Conservation (phyloP, 768 basidiomycete genomes). For the Leccinum aurantiacum region DNA sequence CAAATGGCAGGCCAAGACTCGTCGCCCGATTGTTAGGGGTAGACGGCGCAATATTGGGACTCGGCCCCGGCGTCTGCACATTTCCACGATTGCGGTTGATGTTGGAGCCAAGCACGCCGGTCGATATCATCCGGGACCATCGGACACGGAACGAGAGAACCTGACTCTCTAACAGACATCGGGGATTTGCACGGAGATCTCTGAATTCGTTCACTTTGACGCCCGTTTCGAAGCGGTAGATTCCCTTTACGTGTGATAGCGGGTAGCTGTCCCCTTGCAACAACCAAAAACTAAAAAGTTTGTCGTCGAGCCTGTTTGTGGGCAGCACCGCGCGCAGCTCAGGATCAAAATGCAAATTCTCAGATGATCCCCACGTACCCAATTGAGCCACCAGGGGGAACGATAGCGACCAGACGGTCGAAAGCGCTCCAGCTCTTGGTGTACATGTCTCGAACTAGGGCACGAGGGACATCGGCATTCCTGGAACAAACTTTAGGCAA, state of each 20-base stretch:
- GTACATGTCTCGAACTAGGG: constrained; percentile 86
- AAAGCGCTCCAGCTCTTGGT: constrained; percentile 94
- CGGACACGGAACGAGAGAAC: constrained; percentile 79
- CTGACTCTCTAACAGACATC: constrained; percentile 82
- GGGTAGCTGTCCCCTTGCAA: constrained; percentile 78
- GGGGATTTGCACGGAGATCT: constrained; percentile 84
- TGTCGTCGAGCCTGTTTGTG: constrained; percentile 74
- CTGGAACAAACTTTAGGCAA: constrained; percentile 34
- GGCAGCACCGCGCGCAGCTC: background rate
- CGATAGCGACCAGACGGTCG: constrained; percentile 83
- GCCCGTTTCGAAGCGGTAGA: constrained; percentile 85
- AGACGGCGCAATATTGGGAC: constrained; percentile 18
- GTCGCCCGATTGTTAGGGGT: constrained; percentile 25
- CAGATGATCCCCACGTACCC: constrained; percentile 50
- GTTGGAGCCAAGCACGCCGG: constrained; percentile 60
- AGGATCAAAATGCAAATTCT: constrained; percentile 1
- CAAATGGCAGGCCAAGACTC: constrained; percentile 68
- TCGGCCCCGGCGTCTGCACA: constrained; percentile 31
- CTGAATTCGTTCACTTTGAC: constrained; percentile 87
- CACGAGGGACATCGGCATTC: constrained; percentile 83
- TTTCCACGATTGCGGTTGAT: constrained; percentile 33
- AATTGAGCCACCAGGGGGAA: constrained; percentile 88
- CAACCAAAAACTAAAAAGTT: constrained; percentile 88
- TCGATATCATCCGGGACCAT: constrained; percentile 71
- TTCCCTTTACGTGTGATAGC: constrained; percentile 77